Conservation (phyloP, 306 rosid species). For the Hippophae gyantsensis region DNA sequence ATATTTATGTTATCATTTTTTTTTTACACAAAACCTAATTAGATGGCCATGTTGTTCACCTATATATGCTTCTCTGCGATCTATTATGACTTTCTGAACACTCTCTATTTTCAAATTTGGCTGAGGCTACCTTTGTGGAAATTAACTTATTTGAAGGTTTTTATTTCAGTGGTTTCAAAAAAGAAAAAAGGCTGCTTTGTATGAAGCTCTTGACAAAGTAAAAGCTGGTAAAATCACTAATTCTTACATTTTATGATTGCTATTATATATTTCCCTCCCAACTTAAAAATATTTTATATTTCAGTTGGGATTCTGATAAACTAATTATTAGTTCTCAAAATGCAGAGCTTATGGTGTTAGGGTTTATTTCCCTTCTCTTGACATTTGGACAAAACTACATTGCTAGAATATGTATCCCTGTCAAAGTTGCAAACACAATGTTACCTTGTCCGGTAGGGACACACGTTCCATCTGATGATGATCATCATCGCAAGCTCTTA, state of each 20-base stretch:
- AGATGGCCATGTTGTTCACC: too few relatives aligned
- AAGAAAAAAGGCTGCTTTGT: constrained; percentile 55
- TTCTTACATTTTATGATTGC: not conserved
- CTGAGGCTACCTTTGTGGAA: too few relatives aligned
- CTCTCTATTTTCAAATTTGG: too few relatives aligned
- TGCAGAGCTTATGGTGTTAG: constrained; percentile 97
- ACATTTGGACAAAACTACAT: constrained; percentile 82
- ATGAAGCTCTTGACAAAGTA: constrained; percentile 86
- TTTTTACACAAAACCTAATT: too few relatives aligned
- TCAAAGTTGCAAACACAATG: constrained; percentile 40
- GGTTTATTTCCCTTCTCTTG: constrained; percentile 77
- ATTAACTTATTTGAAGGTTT: not conserved
- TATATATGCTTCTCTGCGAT: too few relatives aligned
- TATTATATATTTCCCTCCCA: not conserved
- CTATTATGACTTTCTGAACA: too few relatives aligned
- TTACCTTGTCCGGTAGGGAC: constrained; percentile 43
- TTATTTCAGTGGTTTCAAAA: constrained; percentile 42
- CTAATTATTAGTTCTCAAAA: not conserved
- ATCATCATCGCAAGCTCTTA: constrained; percentile 57
- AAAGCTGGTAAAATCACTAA: constrained; percentile 46
- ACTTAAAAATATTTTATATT: not conserved
- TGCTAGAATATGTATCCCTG: constrained; percentile 45
- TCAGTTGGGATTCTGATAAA: constrained; percentile 9
- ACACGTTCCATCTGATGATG: constrained; percentile 14
- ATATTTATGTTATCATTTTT: too few relatives aligned